phyloP scores from a whole-genome alignment of 164 flowering plant genomes.

The Chimonanthus salicifolius region DNA sequence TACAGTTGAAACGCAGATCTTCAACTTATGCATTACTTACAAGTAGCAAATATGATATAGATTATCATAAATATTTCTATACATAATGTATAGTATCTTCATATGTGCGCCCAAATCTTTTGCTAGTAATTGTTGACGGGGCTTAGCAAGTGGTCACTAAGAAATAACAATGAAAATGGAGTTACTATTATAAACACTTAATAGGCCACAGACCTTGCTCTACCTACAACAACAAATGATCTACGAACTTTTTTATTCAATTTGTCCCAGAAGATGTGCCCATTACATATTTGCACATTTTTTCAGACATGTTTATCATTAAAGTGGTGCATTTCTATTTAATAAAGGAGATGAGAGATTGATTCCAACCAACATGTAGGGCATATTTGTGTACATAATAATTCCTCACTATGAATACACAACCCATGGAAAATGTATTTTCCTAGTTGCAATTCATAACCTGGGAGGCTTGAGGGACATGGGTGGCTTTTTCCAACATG shows the following conservation, averaged over 20 bases:
- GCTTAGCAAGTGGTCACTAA: neutral
- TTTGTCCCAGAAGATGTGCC: no score
- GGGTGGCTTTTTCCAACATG: no score
- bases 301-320: neutral
- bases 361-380: neutral
- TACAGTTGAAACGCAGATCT: neutral
- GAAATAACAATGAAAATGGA: neutral
- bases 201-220: neutral
- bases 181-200: neutral
- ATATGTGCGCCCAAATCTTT: neutral
- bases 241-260: neutral
- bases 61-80: no score
- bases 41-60: neutral
- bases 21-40: neutral
- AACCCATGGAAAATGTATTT: no score
- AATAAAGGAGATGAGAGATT: no score
- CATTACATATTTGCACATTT: no score
- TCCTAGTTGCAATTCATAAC: no score
- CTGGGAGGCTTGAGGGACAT: no score
- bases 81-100: neutral
- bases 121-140: neutral
- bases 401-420: no score
- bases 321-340: neutral
- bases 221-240: neutral
- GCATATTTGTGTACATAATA: no score